A percentile compares a stretch with the other conserved stretches of the same genome.
Evolutionary conservation across 371 early-diverging fungal genomes (phyloP).

Genomic region (Mortierella sp.): DNA sequence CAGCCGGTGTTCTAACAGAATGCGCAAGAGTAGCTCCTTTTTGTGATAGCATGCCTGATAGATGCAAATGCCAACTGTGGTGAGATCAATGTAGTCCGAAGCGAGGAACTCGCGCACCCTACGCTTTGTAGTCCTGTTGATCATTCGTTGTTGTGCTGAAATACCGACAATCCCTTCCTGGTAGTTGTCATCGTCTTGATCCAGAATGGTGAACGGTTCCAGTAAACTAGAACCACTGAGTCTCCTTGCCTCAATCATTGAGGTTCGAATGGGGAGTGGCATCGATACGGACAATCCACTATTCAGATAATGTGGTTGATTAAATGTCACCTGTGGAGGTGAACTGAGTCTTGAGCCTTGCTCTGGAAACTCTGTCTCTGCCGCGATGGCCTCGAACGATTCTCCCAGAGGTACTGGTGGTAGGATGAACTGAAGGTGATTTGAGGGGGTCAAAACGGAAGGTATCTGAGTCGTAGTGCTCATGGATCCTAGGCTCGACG

Average conservation of each 20-base stretch:
- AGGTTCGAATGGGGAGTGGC: slow-evolving; percentile 31
- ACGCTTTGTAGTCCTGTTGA: slow-evolving; percentile 13
- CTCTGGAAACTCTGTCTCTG: not conserved
- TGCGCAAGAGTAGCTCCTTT: slow-evolving; percentile 24
- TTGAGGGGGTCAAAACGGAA: slow-evolving; percentile 18
- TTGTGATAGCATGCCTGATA: slow-evolving; percentile 45
- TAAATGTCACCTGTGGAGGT: not conserved
- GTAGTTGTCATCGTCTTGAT: too few relatives aligned
- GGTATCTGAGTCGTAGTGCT: not conserved
- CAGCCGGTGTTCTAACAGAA: slow-evolving; percentile 38
- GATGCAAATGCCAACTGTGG: slow-evolving; percentile 49
- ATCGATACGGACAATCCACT: slow-evolving; percentile 17
- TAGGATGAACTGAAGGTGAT: slow-evolving; percentile 26
- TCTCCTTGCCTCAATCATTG: slow-evolving; percentile 12
- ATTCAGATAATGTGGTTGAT: slow-evolving; percentile 2
- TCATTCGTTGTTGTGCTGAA: slow-evolving; percentile 9
- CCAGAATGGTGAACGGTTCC: not conserved
- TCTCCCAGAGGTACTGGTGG: slow-evolving; percentile 44
- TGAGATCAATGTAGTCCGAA: slow-evolving; percentile 40
- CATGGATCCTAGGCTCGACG: not conserved
- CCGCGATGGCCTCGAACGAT: slow-evolving; percentile 23
- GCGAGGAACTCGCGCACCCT: slow-evolving; percentile 27
- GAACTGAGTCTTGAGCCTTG: not conserved
- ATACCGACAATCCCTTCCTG: too few relatives aligned
- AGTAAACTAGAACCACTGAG: not conserved